Base-by-base conservation (phyloP, 2,329 filamentous ascomycete genomes). In the Aurifilum marmelostoma region DNA sequence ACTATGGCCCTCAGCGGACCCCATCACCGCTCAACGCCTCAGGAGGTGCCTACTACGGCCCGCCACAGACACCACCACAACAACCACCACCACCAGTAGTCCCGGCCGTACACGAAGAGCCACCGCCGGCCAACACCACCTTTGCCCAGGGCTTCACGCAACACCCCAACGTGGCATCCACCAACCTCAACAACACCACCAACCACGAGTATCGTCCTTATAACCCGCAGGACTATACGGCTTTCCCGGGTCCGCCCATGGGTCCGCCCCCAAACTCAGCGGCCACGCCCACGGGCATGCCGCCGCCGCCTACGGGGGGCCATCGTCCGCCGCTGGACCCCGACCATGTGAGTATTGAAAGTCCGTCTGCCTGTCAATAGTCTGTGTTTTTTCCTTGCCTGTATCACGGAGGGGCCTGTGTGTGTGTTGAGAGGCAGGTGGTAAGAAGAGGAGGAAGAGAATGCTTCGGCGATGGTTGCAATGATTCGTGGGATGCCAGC, bases 1-100 rank as follows among this genome's bases (percentile, higher is more conserved):
- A 78, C 59, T 75, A 77, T 65, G 74, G 76, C 52, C 39, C 58
- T 18, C 63, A 67, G 3, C 80, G 79, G 14, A 77, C 80, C 5
- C 80, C 81, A 6, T 86, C 84, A 2, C 84, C 84, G 0, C 82
- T 83, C 3, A 83, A 80, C 66, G 83, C 83, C 4, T 86, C 84
- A 2, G 84, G 84, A n/a, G 84, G 84, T 16, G 81, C 81, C 21
- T 85, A 80, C 73, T 85, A 83, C 69, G 82, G 81, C 3, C 81
- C 82, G 2, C 69, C 71, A 14, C 39, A 43, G 39, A 43, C 65
- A 3, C 50, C 47, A 2, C 64, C 65, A 8, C 34, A 4, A 8
- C 34, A 56, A 3, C 50, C 47, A 2, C 64, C 65, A 8, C 34
- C 34, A 8, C 34, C 34, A 8, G 34, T 34, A 1, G 50, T 32